Evolutionary conservation across 1,284 basidiomycete species (phyloP).

Genomic region (Apiotrichum domesticum): DNA sequence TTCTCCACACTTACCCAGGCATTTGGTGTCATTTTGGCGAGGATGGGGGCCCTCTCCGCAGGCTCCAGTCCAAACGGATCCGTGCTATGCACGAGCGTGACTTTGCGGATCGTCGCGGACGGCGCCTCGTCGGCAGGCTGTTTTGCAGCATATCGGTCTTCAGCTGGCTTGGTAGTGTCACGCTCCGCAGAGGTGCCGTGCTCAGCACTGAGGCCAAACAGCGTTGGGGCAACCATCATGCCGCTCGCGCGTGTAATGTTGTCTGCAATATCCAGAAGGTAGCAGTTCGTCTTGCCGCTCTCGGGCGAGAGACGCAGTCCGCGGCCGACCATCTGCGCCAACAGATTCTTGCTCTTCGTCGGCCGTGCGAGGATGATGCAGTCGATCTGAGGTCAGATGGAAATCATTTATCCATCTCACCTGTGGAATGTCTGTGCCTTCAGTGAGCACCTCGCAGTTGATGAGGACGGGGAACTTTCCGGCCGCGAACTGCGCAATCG

Average conservation of each 20-base stretch:
- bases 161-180: no score
- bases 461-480: slow-evolving; percentile 79
- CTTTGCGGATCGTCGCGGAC: not conserved
- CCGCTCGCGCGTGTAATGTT: slow-evolving; percentile 63
- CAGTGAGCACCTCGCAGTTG: slow-evolving; percentile 89
- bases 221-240: slow-evolving; percentile 70
- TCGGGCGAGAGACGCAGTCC: slow-evolving; percentile 78
- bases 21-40: slow-evolving; percentile 53
- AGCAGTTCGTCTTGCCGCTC: slow-evolving; percentile 79
- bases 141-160: no score
- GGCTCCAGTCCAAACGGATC: slow-evolving; percentile 14
- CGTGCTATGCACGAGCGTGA: slow-evolving; percentile 2
- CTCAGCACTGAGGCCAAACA: slow-evolving; percentile 78
- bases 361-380: slow-evolving; percentile 81
- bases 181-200: slow-evolving; percentile 44
- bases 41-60: slow-evolving; percentile 14
- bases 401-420: slow-evolving; percentile 21
- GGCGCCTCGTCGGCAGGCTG: not conserved
- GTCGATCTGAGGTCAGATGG: slow-evolving; percentile 56
- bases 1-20: slow-evolving; percentile 31
- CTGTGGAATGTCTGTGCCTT: slow-evolving; percentile 84
- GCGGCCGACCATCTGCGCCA: slow-evolving; percentile 82
- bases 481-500: slow-evolving; percentile 64
- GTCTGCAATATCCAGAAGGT: slow-evolving; percentile 88
- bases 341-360: slow-evolving; percentile 80